Evolutionary conservation across 495 filamentous ascomycete species (phyloP), one percentile per base, ranked within the genome.

Genomic region (Aspergillus campestris): DNA sequence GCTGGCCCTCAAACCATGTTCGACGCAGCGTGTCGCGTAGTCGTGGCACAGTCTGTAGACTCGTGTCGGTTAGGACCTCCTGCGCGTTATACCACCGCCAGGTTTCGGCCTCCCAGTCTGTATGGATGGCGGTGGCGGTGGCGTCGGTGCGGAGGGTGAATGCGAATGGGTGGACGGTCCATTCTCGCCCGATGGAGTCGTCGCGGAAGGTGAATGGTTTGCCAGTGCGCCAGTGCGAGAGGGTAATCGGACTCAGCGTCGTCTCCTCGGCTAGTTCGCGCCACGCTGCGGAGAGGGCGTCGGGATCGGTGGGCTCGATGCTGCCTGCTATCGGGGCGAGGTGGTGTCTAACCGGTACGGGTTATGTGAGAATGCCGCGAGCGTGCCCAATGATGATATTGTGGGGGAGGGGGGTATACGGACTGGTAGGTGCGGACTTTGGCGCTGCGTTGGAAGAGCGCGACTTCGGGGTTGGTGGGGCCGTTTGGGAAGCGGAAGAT

Each of bases 241-340:
- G 44, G 0, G 73, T 68, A 0, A 57, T 44, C 0, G 62, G 38
- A 0, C 66, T 71, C 6, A 86, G 58, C 0, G 59, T 65, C 0
- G 82, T 85, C 52, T 85, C 82, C 61, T 86, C 82, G 4, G 51
- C 43, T 10, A 86, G 60, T 53, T 84, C 81, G 14, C 82, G 74
- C 68, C 74, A 76, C 37, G 82, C 82, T 0, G 80, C 70, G 2
- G 61, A 55, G 13, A 79, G 48, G 0, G 80, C 73, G 7, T 57
- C 64, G 1, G 59, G 45, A 50, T 85, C 82, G 3, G 52, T 42
- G 9, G 55, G 9, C 3, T 79, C 72, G 48, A 86, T 77, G 37
- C 61, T 70, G 31, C 82, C 82, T 3, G 78, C 77, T n/a, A 82
- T 79, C 0, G 79, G 72, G 4, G 74, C 80, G 24, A 76, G 61